These are phyloP conservation scores for Rhodomyrtus tomentosa DNA, from an alignment of 345 rosid genomes.

Conservation along the genomic window DNA sequence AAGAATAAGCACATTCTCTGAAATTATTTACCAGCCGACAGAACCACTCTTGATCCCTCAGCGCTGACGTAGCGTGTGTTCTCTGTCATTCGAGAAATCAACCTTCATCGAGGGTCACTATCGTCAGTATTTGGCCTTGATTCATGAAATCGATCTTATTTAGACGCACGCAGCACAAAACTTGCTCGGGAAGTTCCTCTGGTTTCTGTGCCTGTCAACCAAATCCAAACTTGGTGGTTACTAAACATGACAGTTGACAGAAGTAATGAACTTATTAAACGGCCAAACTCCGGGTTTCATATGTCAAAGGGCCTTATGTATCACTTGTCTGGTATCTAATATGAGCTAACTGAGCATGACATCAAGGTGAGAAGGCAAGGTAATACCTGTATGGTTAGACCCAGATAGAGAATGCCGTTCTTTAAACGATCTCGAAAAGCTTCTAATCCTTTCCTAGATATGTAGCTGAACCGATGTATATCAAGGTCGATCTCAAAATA, in stretches of 20 bases:
- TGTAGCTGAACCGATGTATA: conserved; percentile 78
- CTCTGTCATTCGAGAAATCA: background rate
- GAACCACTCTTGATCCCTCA: background rate
- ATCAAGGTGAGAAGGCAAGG: background rate
- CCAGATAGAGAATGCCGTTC: conserved; percentile 52
- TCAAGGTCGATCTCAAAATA: conserved; percentile 81
- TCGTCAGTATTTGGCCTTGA: conserved; percentile 59
- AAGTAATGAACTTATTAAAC: background rate
- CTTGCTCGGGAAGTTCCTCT: conserved; percentile 83
- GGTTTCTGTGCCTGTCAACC: conserved; percentile 59
- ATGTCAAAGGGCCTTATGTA: background rate
- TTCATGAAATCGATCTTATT: conserved; percentile 64
- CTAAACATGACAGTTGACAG: background rate
- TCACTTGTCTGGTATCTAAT: background rate
- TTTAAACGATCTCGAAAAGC: conserved; percentile 58
- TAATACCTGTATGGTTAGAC: conserved; percentile 75
- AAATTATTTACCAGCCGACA: conserved; percentile 1
- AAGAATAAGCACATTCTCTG: background rate
- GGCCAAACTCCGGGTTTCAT: background rate
- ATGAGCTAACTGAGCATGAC: background rate
- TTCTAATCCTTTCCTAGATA: conserved; percentile 84
- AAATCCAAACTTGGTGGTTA: background rate
- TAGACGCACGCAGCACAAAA: conserved; percentile 55
- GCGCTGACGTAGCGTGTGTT: background rate
- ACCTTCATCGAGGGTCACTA: conserved; percentile 24